Percentiles rank a stretch among this genome's conserved stretches.
phyloP scores from a whole-genome alignment of 495 filamentous ascomycete genomes.

The Glarea lozoyensis region DNA sequence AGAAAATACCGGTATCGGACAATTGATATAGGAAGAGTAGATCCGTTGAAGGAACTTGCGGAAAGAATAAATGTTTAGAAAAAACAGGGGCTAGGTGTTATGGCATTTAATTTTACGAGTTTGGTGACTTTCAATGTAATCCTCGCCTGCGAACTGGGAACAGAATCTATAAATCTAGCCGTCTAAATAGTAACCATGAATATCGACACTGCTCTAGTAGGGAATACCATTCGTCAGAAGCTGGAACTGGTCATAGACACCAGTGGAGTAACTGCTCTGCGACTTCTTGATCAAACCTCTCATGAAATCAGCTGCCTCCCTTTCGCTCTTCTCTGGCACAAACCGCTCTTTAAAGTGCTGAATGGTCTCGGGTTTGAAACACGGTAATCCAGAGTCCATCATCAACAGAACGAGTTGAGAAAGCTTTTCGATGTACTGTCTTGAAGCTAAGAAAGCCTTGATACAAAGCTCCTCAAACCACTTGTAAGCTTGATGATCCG shows the following conservation, averaged over 20 bases:
- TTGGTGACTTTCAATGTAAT: no score
- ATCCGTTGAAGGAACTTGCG: no score
- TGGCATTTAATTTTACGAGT: no score
- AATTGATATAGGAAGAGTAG: no score
- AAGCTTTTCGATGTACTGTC: constrained; percentile 78
- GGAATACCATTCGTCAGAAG: constrained; percentile 96
- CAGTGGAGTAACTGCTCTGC: constrained; percentile 78
- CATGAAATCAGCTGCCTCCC: constrained; percentile 94
- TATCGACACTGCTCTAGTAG: constrained; percentile 33
- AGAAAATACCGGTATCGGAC: no score
- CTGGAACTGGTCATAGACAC: constrained; percentile 95
- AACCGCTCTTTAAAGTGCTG: constrained; percentile 89
- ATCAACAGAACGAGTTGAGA: constrained; percentile 84
- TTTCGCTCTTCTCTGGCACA: constrained; percentile 84
- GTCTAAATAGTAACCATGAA: background rate
- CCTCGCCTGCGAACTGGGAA: no score
- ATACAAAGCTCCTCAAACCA: constrained; percentile 96
- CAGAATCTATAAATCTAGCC: background rate
- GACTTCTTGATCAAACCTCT: constrained; percentile 79
- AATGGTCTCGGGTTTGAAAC: constrained; percentile 95
- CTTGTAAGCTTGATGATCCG: constrained; percentile 76
- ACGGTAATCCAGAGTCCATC: constrained; percentile 93
- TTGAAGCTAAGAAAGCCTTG: constrained; percentile 89
- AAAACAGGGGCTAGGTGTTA: no score
- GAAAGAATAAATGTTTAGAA: no score